These are phyloP conservation scores for Craterostigma plantagineum DNA, from an alignment of 257 asterid species.

Conservation along the genomic window DNA sequence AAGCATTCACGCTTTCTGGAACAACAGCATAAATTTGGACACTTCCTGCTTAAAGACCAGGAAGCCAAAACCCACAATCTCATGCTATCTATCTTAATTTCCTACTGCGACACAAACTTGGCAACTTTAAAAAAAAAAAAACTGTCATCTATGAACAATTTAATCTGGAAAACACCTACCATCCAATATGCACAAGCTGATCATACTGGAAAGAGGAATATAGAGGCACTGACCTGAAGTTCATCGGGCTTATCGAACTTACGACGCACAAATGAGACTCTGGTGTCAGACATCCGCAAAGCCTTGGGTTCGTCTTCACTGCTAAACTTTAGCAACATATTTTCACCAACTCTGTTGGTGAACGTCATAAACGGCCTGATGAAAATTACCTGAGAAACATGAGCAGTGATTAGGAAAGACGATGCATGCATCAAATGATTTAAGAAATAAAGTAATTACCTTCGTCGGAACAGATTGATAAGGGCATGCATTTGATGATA, in stretches of 20 bases:
- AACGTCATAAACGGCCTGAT: slow-evolving; percentile 80
- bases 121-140: no score
- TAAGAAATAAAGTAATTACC: slow-evolving; percentile 23
- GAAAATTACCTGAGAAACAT: slow-evolving; percentile 50
- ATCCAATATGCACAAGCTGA: not conserved
- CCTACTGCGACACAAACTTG: no score
- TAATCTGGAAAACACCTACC: no score
- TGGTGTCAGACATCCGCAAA: slow-evolving; percentile 52
- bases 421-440: not conserved
- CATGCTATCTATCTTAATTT: no score
- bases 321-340: slow-evolving; percentile 52
- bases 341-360: slow-evolving; percentile 85
- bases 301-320: slow-evolving; percentile 73
- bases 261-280: slow-evolving; percentile 54
- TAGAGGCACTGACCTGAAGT: slow-evolving; percentile 49
- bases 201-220: slow-evolving; percentile 2
- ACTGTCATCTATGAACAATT: no score
- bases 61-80: no score
- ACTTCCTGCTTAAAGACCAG: no score
- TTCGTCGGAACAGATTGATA: slow-evolving; percentile 87
- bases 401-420: slow-evolving; percentile 13
- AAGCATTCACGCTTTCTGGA: no score
- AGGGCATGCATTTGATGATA: slow-evolving; percentile 75
- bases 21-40: no score
- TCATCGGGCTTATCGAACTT: slow-evolving; percentile 40